Evolutionary conservation across 192 early-diverging fungal genomes (phyloP).

Genomic region (Bifiguratus adelaidae): DNA sequence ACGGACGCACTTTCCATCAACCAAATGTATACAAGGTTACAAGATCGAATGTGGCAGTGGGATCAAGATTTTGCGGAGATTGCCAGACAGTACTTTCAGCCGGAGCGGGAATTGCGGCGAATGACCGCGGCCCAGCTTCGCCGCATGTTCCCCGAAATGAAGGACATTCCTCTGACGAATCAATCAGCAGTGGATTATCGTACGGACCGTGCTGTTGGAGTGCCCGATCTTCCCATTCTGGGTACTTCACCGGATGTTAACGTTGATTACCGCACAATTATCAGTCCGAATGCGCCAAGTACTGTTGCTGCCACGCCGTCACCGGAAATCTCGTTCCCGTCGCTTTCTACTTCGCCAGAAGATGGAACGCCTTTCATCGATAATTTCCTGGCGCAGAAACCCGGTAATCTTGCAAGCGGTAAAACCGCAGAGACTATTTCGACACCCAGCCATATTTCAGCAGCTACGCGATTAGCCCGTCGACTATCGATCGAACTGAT

Average conservation of each 20-base stretch:
- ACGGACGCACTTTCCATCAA: constrained; percentile 78
- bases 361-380: no score
- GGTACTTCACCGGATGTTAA: constrained; percentile 21
- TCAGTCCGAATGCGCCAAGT: no score
- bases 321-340: no score
- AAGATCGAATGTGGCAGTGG: constrained; percentile 75
- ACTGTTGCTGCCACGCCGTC: no score
- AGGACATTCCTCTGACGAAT: constrained; percentile 5
- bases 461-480: no score
- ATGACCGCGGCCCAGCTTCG: constrained; percentile 50
- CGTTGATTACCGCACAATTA: no score
- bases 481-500: no score
- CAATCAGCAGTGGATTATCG: constrained; percentile 17
- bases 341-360: no score
- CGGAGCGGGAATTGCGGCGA: constrained; percentile 65
- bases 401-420: no score
- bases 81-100: constrained; percentile 66
- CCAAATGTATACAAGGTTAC: constrained; percentile 60
- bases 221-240: constrained; percentile 33
- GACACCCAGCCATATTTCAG: no score
- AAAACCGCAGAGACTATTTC: no score
- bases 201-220: constrained; percentile 22
- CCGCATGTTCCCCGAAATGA: constrained; percentile 50
- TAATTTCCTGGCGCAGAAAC: no score
- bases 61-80: constrained; percentile 76